Conservation (phyloP, 208 protist species). For the Leishmania guyanensis region DNA sequence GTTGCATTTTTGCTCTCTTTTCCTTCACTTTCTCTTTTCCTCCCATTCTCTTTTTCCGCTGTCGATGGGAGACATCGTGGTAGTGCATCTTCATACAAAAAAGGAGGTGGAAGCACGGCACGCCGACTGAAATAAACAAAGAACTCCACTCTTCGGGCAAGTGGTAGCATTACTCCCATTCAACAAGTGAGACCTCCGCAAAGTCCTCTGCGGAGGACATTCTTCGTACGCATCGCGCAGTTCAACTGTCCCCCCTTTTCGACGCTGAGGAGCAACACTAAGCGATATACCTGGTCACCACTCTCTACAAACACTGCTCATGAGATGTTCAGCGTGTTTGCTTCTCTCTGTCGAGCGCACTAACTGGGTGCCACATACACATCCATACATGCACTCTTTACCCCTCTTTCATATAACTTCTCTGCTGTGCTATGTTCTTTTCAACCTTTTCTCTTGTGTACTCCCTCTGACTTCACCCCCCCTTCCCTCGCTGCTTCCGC, state of each 20-base stretch:
- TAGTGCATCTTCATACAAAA: neutral
- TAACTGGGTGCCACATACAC: neutral
- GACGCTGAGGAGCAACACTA: neutral
- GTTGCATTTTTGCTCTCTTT: conserved; percentile 3
- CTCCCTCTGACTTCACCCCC: neutral
- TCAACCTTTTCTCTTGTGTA: neutral
- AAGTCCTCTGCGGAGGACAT: neutral
- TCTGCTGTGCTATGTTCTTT: neutral
- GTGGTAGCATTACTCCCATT: neutral
- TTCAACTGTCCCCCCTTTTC: neutral
- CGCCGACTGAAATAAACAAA: neutral
- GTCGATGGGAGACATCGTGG: neutral
- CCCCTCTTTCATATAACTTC: neutral
- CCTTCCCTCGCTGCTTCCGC: neutral
- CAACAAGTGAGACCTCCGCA: neutral
- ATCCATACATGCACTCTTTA: neutral
- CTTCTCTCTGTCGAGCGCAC: neutral
- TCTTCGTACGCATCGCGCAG: neutral
- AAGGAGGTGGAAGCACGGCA: neutral
- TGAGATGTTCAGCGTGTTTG: neutral
- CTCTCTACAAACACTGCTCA: neutral
- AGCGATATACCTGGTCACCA: neutral
- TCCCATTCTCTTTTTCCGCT: neutral
- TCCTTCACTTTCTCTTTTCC: neutral
- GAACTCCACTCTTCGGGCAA: neutral